phyloP scores from a whole-genome alignment of 2,329 filamentous ascomycete genomes.

The Colletotrichum coccodes region DNA sequence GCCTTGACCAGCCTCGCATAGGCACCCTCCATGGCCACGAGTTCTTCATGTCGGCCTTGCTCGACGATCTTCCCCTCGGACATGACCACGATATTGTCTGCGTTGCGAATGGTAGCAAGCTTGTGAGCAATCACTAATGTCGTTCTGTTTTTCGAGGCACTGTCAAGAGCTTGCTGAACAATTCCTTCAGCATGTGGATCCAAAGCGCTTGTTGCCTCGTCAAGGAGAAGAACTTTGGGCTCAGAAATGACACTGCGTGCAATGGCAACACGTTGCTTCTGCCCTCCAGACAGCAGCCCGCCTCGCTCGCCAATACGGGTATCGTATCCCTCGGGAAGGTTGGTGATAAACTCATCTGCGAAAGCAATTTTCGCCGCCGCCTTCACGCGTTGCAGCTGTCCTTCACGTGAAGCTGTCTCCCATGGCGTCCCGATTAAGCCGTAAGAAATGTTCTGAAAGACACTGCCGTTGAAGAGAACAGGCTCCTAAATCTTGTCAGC shows the following conservation, averaged over 20 bases:
- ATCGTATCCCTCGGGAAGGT: conserved; percentile 36
- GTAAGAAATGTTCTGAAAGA: conserved; percentile 38
- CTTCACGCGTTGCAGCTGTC: conserved; percentile 23
- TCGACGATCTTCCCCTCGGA: conserved; percentile 41
- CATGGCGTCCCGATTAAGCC: conserved; percentile 35
- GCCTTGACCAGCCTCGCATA: conserved; percentile 37
- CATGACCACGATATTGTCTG: conserved; percentile 46
- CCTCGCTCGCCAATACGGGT: conserved; percentile 39
- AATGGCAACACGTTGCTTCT: conserved; percentile 73
- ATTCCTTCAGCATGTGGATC: conserved; percentile 53
- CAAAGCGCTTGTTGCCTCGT: conserved; percentile 72
- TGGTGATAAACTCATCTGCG: conserved; percentile 38
- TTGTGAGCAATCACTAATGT: conserved; percentile 73
- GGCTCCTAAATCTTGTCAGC: too few relatives aligned
- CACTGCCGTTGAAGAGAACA: conserved; percentile 36
- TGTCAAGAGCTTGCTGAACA: conserved; percentile 64
- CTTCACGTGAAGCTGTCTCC: neutral
- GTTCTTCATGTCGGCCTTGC: conserved; percentile 40
- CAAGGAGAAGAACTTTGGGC: conserved; percentile 70
- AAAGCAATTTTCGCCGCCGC: conserved; percentile 36
- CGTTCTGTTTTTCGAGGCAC: conserved; percentile 64
- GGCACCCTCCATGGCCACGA: conserved; percentile 23
- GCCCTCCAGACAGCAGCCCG: conserved; percentile 59
- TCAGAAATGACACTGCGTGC: conserved; percentile 71
- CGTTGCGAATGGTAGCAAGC: conserved; percentile 49